Evolutionary conservation across 805 yeast genomes (phyloP).

Genomic region (Saccharomycopsis sp.): DNA sequence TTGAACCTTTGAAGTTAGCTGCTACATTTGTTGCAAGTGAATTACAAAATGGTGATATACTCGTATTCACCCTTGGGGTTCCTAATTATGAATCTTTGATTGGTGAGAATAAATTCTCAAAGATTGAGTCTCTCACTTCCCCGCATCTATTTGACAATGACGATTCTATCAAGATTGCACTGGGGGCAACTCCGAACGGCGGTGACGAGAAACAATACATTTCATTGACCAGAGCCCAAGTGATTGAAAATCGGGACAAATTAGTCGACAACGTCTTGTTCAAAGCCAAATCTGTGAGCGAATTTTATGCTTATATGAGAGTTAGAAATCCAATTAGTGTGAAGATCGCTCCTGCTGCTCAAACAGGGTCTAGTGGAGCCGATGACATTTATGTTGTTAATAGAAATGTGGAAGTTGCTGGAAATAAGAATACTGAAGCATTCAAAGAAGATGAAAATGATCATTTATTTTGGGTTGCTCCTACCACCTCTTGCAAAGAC

Average conservation of each 20-base stretch:
- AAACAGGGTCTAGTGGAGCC: slow-evolving; percentile 13
- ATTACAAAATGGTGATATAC: slow-evolving; percentile 58
- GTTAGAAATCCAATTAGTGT: slow-evolving; percentile 54
- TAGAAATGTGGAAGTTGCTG: no score
- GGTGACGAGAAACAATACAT: no score
- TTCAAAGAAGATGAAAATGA: slow-evolving; percentile 24
- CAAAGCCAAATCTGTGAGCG: slow-evolving; percentile 21
- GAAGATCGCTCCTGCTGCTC: slow-evolving; percentile 33
- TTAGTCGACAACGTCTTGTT: slow-evolving; percentile 14
- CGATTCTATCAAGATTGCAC: not conserved
- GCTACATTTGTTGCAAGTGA: slow-evolving; percentile 47
- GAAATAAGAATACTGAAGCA: no score
- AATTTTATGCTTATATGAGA: slow-evolving; percentile 45
- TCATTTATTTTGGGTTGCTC: slow-evolving; percentile 58
- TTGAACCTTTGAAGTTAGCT: slow-evolving; percentile 35
- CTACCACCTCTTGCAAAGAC: slow-evolving; percentile 46
- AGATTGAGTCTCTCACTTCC: no score
- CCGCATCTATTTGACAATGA: slow-evolving; percentile 25
- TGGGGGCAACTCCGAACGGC: not conserved
- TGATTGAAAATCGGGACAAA: slow-evolving; percentile 17
- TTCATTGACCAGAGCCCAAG: not conserved
- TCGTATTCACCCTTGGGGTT: slow-evolving; percentile 31
- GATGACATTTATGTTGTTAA: slow-evolving; percentile 17
- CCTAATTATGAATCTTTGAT: slow-evolving; percentile 1
- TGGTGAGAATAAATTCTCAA: not conserved